A percentile compares a stretch with the other conserved stretches of the same genome.
Evolutionary conservation across 176 grass and related monocot species (phyloP).

Genomic region (Melocanna baccifera): DNA sequence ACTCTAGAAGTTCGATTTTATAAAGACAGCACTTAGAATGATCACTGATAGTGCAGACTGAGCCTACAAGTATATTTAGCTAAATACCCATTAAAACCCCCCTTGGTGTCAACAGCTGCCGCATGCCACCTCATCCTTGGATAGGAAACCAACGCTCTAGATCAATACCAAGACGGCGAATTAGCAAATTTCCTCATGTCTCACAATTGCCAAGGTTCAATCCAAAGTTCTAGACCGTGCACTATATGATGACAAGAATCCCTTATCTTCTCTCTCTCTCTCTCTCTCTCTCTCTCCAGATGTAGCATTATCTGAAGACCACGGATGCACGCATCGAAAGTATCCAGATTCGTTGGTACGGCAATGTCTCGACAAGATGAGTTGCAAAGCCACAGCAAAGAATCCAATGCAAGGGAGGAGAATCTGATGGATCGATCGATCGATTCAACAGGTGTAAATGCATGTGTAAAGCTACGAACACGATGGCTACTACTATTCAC

Average conservation of each 20-base stretch:
- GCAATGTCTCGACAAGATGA: background rate
- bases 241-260: background rate
- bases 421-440: background rate
- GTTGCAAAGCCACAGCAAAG: conserved; percentile 7
- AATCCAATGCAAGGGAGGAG: conserved; percentile 11
- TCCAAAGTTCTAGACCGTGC: background rate
- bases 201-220: background rate
- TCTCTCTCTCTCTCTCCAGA: too few species aligned
- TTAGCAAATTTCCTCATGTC: background rate
- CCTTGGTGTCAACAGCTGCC: background rate
- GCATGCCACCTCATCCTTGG: background rate
- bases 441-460: background rate
- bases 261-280: too few species aligned
- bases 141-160: background rate
- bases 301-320: background rate
- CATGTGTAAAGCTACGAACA: background rate
- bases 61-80: background rate
- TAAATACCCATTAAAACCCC: background rate
- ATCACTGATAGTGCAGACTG: background rate
- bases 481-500: background rate
- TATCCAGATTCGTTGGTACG: conserved; percentile 14
- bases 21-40: background rate
- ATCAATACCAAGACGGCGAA: background rate
- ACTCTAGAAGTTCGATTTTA: background rate
- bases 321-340: background rate